Base-by-base conservation (phyloP, 2,329 filamentous ascomycete species). In the Botrytis elliptica region DNA sequence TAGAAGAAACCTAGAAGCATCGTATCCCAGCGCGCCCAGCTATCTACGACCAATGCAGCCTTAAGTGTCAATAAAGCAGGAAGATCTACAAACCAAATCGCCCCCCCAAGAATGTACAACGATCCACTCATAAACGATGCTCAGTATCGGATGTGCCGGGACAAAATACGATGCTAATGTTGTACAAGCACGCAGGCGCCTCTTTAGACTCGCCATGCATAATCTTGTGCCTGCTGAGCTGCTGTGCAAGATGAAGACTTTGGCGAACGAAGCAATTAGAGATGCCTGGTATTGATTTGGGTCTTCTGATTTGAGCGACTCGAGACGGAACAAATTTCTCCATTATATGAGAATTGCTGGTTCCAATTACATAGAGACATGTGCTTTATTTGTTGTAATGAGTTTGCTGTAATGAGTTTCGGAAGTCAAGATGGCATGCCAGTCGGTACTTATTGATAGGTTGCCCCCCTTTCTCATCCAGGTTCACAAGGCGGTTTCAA, bases 171-270 rank as follows among this genome's bases (percentile, higher is more conserved):
- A 42, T 67, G 38, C 16, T 46, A 9, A 46, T 46, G 62, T 46
- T 65, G 62, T 44, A 44, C 62, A 46, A 46, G 62, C n/a, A 65
- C 33, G 40, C 18, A 44, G 40, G 62, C 29, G 25, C 49, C 49
- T 52, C 49, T 52, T 12, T n/a, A 33, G 40, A 7, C 16, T 33
- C 38, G 40, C 46, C 40, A 22, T 68, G 65, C 65, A 68, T 55
- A 55, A 68, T 68, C 46, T 57, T 55, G 65, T 68, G 40, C 36
- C n/a, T 67, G 46, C 65, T 67, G 65, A 67, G 65, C 46, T 71
- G 70, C 60, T 55, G 70, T 66, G 40, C 70, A 29, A n/a, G 64
- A 49, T 38, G 0, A n/a, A n/a, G 49, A 38, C 44, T 55, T 55
- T 55, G 20, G 33, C 33, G 44, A n/a, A 18, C 46, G 44, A n/a